phyloP scores from a whole-genome alignment of 1,284 basidiomycete genomes.

The Apiotrichum sp. region DNA sequence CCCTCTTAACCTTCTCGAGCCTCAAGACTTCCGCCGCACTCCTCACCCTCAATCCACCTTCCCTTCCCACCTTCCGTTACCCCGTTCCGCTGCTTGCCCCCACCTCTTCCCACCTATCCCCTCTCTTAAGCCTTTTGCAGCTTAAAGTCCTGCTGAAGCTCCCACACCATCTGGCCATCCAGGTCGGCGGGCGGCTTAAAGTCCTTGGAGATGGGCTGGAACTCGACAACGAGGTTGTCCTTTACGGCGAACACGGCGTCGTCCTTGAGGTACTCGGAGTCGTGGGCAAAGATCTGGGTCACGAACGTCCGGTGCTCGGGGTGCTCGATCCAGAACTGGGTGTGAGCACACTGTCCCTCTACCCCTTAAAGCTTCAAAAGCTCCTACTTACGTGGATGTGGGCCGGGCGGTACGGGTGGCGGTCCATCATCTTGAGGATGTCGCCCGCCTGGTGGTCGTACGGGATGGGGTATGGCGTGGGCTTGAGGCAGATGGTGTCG shows the following conservation, averaged over 20 bases:
- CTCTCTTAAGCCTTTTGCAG: conserved; percentile 6
- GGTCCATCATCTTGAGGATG: conserved; percentile 34
- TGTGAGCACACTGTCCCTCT: too few relatives aligned
- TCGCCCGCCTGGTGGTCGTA: conserved; percentile 42
- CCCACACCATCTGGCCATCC: conserved; percentile 13
- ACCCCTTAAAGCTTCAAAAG: conserved; percentile 1
- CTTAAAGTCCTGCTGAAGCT: conserved; percentile 22
- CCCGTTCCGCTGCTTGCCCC: too few relatives aligned
- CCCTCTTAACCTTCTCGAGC: too few relatives aligned
- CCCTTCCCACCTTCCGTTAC: too few relatives aligned
- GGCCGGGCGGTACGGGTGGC: conserved; percentile 43
- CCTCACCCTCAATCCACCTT: too few relatives aligned
- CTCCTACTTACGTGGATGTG: conserved; percentile 34
- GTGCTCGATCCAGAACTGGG: conserved; percentile 34
- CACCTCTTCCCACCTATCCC: too few relatives aligned
- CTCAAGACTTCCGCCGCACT: too few relatives aligned
- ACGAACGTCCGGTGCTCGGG: conserved; percentile 30
- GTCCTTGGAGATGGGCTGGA: conserved; percentile 14
- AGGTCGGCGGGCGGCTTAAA: conserved; percentile 6
- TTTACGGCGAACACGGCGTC: conserved; percentile 48
- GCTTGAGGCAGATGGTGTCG: conserved; percentile 33
- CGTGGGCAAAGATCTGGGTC: conserved; percentile 40
- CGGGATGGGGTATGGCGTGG: conserved; percentile 45
- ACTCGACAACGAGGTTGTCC: conserved; percentile 23
- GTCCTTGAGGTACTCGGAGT: conserved; percentile 41